A percentile compares a stretch with the other conserved stretches of the same genome.
Conservation (phyloP, 257 asterid species). For the Plantago ovata region DNA sequence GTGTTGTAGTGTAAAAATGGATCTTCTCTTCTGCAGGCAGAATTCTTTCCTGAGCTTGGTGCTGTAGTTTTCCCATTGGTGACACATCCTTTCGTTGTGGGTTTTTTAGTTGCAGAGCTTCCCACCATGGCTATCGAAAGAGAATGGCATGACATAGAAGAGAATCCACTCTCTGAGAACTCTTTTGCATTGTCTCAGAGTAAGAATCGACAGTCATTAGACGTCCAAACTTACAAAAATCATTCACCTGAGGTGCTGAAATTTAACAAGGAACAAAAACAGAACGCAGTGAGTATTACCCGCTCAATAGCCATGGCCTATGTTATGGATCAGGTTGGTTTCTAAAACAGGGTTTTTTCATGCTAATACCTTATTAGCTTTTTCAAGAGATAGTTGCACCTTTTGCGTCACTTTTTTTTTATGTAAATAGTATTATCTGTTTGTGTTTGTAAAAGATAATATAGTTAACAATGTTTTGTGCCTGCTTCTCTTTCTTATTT, state of each 20-base stretch:
- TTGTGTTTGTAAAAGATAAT: slow-evolving; percentile 13
- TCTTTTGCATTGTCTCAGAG: slow-evolving; percentile 37
- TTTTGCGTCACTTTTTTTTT: background rate
- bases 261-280: slow-evolving; percentile 61
- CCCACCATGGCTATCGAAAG: slow-evolving; percentile 43
- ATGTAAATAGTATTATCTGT: background rate
- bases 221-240: slow-evolving; percentile 36
- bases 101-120: slow-evolving; percentile 90
- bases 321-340: slow-evolving; percentile 94
- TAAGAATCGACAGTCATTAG: slow-evolving; percentile 37
- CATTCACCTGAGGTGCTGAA: slow-evolving; percentile 37
- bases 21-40: slow-evolving; percentile 58
- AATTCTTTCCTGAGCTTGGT: slow-evolving; percentile 70
- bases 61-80: slow-evolving; percentile 92
- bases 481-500: background rate
- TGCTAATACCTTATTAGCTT: background rate
- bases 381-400: slow-evolving; percentile 5
- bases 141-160: slow-evolving; percentile 38
- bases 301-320: slow-evolving; percentile 84
- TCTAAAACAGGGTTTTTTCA: background rate
- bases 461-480: slow-evolving; percentile 1
- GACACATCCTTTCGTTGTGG: slow-evolving; percentile 91
- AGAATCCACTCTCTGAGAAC: slow-evolving; percentile 34
- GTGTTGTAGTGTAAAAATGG: slow-evolving; percentile 16
- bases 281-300: slow-evolving; percentile 71